phyloP scores from a whole-genome alignment of 1,284 basidiomycete genomes.

The Golubevia pallescens region DNA sequence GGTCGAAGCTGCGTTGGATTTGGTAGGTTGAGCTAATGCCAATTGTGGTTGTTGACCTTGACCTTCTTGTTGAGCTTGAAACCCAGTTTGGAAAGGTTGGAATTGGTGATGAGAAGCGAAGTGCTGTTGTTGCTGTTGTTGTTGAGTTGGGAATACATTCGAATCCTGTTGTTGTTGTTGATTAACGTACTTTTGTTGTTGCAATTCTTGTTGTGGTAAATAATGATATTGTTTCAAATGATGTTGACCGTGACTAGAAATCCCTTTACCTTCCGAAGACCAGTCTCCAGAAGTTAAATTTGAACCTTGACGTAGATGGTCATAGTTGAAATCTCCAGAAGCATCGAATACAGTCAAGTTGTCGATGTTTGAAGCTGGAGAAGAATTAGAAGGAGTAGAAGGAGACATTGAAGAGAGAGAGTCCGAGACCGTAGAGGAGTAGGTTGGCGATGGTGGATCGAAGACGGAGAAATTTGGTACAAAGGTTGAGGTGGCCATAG shows the following conservation, averaged over 20 bases:
- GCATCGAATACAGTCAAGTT: neutral
- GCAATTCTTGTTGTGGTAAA: neutral
- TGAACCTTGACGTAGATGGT: neutral
- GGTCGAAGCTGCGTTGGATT: neutral
- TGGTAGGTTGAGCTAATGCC: too few species aligned
- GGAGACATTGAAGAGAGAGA: neutral
- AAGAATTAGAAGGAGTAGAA: neutral
- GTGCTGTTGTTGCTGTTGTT: too few species aligned
- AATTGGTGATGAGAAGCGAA: too few species aligned
- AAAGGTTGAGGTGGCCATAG: too few species aligned
- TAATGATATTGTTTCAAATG: neutral
- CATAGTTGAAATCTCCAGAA: neutral
- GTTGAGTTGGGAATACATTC: neutral
- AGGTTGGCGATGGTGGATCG: neutral
- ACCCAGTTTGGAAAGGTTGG: neutral
- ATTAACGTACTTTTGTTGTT: neutral
- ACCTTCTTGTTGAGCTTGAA: neutral
- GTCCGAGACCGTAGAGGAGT: neutral
- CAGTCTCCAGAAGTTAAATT: neutral
- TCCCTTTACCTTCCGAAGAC: neutral
- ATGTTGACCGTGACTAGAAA: neutral
- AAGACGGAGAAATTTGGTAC: neutral
- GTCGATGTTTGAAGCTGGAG: neutral
- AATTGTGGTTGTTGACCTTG: neutral
- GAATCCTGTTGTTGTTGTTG: neutral